These are phyloP conservation scores for Alternaria sp. DNA, from an alignment of 2,329 filamentous ascomycete species.

Conservation along the genomic window DNA sequence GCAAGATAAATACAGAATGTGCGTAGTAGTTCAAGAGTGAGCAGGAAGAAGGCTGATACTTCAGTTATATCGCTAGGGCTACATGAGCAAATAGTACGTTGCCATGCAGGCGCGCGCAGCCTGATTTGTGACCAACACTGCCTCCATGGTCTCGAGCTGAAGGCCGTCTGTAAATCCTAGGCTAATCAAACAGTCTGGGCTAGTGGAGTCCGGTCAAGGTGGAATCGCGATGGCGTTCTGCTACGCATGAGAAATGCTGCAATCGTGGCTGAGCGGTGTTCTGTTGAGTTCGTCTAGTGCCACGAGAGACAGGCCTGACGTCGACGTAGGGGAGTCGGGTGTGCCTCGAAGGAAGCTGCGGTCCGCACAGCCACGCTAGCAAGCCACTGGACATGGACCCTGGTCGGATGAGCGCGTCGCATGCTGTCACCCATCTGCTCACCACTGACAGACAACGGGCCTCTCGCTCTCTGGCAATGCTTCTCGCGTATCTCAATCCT, in stretches of 20 bases:
- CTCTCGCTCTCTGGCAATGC: conserved; percentile 30
- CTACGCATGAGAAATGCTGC: conserved; percentile 3
- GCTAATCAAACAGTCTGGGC: conserved; percentile 19
- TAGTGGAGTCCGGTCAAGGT: conserved; percentile 22
- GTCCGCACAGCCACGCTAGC: conserved; percentile 21
- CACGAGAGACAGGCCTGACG: neutral
- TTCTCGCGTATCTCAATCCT: conserved; percentile 38
- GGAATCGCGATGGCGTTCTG: conserved; percentile 2
- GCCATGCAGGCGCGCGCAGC: conserved; percentile 25
- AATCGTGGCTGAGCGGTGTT: conserved; percentile 5
- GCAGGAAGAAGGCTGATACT: conserved; percentile 28
- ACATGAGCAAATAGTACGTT: neutral
- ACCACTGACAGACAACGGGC: conserved; percentile 2
- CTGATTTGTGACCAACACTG: conserved; percentile 34
- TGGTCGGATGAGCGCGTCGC: conserved; percentile 6
- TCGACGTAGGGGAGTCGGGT: neutral
- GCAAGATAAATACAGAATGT: neutral
- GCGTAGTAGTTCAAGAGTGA: neutral
- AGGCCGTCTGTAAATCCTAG: conserved; percentile 30
- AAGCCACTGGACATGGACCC: conserved; percentile 13
- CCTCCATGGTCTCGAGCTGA: conserved; percentile 30
- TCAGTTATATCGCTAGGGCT: conserved; percentile 28
- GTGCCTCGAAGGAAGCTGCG: conserved; percentile 10
- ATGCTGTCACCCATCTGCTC: conserved; percentile 2
- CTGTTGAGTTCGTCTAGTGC: conserved; percentile 7